phyloP scores from a whole-genome alignment of 2,329 filamentous ascomycete genomes.

The Nemania serpens region DNA sequence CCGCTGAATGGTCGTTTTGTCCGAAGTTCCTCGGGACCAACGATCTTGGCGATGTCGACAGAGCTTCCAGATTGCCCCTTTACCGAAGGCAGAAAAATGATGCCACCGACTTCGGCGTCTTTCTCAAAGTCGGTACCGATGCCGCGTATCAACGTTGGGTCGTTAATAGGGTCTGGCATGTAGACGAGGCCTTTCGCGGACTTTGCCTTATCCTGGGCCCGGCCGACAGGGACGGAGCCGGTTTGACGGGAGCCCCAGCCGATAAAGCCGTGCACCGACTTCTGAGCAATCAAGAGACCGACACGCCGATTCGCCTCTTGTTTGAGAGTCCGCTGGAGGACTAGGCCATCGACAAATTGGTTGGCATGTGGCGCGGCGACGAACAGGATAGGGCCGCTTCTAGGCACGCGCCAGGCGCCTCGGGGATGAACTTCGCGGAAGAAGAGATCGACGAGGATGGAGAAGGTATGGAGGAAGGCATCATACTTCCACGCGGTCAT shows the following conservation, averaged over 20 bases:
- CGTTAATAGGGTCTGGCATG: slow-evolving; percentile 82
- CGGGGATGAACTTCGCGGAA: slow-evolving; percentile 97
- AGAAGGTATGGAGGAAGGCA: slow-evolving; percentile 75
- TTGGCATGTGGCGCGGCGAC: slow-evolving; percentile 97
- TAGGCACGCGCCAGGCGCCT: slow-evolving; percentile 92
- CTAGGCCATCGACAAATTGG: slow-evolving; percentile 92
- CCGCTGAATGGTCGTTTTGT: slow-evolving; percentile 88
- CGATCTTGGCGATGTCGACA: slow-evolving; percentile 81
- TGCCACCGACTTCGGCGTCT: slow-evolving; percentile 76
- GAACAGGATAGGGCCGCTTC: slow-evolving; percentile 86
- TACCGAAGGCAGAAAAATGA: slow-evolving; percentile 83
- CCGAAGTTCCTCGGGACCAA: slow-evolving; percentile 78
- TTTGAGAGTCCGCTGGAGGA: slow-evolving; percentile 88
- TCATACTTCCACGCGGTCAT: slow-evolving; percentile 80
- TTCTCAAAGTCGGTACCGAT: slow-evolving; percentile 82
- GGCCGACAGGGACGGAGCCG: slow-evolving; percentile 89
- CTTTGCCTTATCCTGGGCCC: slow-evolving; percentile 87
- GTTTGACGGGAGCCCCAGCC: slow-evolving; percentile 83
- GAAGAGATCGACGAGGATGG: slow-evolving; percentile 90
- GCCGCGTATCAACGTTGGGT: slow-evolving; percentile 80
- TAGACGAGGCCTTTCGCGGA: slow-evolving; percentile 80
- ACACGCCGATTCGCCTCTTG: slow-evolving; percentile 87
- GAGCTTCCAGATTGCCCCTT: slow-evolving; percentile 78
- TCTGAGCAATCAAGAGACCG: slow-evolving; percentile 91
- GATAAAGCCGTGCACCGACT: slow-evolving; percentile 93